phyloP scores from a whole-genome alignment of 495 filamentous ascomycete genomes.

The Platismatia glauca region DNA sequence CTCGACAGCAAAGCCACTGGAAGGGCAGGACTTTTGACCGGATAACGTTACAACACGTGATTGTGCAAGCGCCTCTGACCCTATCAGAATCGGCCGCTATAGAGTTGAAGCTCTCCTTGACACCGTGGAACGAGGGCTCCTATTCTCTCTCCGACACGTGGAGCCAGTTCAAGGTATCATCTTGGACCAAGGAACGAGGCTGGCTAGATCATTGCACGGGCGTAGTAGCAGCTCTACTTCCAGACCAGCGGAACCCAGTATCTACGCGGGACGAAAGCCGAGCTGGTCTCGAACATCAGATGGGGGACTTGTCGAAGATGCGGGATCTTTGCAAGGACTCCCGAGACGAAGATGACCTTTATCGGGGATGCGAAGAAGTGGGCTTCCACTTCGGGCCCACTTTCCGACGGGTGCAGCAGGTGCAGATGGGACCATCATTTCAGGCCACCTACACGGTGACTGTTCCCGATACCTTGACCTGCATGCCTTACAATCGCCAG shows the following conservation, averaged over 20 bases:
- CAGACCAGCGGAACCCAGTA: conserved; percentile 2
- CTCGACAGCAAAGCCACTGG: conserved; percentile 25
- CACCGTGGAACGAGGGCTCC: not conserved
- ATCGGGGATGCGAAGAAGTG: not conserved
- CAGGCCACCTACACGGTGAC: not conserved
- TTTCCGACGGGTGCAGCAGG: not conserved
- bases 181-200: not conserved
- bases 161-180: not conserved
- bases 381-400: conserved; percentile 1
- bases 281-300: not conserved
- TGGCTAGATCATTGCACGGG: conserved; percentile 3
- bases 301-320: not conserved
- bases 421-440: not conserved
- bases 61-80: not conserved
- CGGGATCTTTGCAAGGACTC: not conserved
- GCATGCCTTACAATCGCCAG: not conserved
- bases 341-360: not conserved
- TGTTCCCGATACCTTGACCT: not conserved
- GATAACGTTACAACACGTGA: not conserved
- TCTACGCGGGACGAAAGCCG: not conserved
- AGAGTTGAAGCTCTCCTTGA: conserved; percentile 1
- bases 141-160: not conserved
- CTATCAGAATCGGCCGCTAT: not conserved
- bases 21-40: not conserved
- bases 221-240: not conserved